phyloP scores from a whole-genome alignment of 345 rosid genomes.

The Barbarea vulgaris region DNA sequence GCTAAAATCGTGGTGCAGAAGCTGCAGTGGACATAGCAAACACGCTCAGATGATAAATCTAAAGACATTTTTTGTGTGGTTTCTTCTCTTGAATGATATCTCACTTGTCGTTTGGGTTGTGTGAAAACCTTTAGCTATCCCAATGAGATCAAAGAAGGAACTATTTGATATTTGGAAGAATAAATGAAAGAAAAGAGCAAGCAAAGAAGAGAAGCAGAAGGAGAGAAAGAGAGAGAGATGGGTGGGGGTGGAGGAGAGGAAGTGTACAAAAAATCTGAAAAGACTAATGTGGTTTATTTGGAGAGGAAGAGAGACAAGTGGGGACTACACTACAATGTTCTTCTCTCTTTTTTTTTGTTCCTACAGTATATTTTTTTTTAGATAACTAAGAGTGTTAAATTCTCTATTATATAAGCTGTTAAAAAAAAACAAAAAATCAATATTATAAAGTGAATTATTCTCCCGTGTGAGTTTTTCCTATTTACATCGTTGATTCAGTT shows the following conservation, averaged over 20 bases:
- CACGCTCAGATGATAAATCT: constrained; percentile 74
- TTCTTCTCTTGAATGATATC: constrained; percentile 18
- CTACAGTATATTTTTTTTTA: not conserved
- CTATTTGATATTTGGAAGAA: constrained; percentile 35
- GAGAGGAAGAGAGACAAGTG: constrained; percentile 40
- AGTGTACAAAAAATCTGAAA: constrained; percentile 47
- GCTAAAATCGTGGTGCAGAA: constrained; percentile 97
- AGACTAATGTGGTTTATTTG: constrained; percentile 42
- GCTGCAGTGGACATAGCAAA: constrained; percentile 97
- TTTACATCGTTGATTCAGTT: not conserved
- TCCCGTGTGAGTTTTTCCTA: not conserved
- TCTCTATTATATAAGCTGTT: not conserved
- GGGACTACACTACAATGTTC: constrained; percentile 43
- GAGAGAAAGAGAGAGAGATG: constrained; percentile 38
- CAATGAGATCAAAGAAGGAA: constrained; percentile 38
- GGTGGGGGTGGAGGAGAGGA: constrained; percentile 31
- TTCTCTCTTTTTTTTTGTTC: constrained; percentile 2
- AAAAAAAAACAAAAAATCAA: not conserved
- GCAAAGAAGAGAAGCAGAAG: constrained; percentile 29
- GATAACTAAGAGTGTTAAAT: constrained; percentile 8
- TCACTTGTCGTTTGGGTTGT: constrained; percentile 12
- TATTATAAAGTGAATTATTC: not conserved
- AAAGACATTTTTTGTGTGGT: constrained; percentile 54
- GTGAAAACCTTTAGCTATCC: constrained; percentile 19
- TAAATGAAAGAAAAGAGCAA: constrained; percentile 34